Base-by-base conservation (phyloP, 176 grass and related monocot species). In the Otatea glauca region DNA sequence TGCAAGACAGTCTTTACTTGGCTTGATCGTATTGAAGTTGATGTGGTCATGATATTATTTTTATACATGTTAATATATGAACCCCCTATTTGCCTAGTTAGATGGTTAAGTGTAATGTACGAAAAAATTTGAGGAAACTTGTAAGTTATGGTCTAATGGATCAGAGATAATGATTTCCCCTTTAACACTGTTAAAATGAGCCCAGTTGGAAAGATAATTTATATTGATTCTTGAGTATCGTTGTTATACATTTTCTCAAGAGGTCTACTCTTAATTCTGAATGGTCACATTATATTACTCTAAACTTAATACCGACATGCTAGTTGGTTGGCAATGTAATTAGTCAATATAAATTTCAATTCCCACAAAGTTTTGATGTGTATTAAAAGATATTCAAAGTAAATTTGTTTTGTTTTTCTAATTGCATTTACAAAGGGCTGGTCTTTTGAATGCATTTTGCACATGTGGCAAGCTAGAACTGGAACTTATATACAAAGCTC, bases 401-500 rank as follows among this genome's bases (percentile, higher is more conserved):
- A 62, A 35, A 50, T 53, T 72, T 68, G 9, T 56, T 62, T 20
- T 82, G 12, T 56, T 70, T 73, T 38, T 4, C 11, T 13, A 21
- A 63, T 61, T 81, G 32, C 42, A 73, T 84, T 83, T 85, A 48
- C 78, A 97, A 92, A 92, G 95, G 92, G 88, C 95, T 60, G 85
- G 85, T 51, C 86, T 97, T 82, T 81, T 97, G 62, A 97, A 97
- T 86, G 95, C 92, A 44, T 92, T 97, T 79, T 97, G 95, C 78
- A 91, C 90, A 17, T 89, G 65, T 88, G 95, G 95, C 35, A 94
- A 71, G 73, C 88, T 97, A 64, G 95, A 97, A 89, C 77, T 97
- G n/a, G 95, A 97, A 74, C 88, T 97, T 48, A 90, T 94, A 80
- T 94, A 97, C 88, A 94, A 97, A 35, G 90, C 94, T 65, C 95